Percentiles rank a stretch among this genome's conserved stretches.
Evolutionary conservation across 805 yeast species (phyloP).

Genomic region (Tanozyma kutaoensis): DNA sequence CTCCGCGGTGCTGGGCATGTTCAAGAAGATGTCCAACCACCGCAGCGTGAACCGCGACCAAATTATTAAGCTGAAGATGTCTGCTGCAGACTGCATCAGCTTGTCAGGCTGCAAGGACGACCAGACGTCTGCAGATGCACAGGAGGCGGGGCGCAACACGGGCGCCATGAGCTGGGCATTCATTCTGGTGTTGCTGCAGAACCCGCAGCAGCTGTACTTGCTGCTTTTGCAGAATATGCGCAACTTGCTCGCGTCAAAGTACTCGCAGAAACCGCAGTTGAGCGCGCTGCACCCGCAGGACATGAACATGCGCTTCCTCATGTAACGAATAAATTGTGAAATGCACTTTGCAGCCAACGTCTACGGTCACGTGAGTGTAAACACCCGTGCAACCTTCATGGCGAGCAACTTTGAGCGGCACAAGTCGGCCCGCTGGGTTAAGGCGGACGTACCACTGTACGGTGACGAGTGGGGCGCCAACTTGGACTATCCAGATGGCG

Average conservation of each 20-base stretch:
- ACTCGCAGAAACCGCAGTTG: constrained; percentile 74
- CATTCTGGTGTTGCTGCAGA: constrained; percentile 43
- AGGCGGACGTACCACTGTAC: constrained; percentile 26
- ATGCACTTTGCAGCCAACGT: too few species aligned
- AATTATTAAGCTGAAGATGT: constrained; percentile 39
- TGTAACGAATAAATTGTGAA: constrained; percentile 7
- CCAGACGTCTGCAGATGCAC: constrained; percentile 72
- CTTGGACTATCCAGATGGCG: constrained; percentile 11
- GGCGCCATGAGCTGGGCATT: constrained; percentile 86
- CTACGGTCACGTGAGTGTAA: too few species aligned
- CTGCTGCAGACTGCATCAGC: constrained; percentile 67
- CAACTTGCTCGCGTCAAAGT: constrained; percentile 43
- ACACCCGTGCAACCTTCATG: too few species aligned
- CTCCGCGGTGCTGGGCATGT: neutral
- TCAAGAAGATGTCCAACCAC: neutral
- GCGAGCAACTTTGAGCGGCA: constrained; percentile 27
- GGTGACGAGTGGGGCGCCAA: constrained; percentile 30
- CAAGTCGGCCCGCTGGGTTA: constrained; percentile 29
- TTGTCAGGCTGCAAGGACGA: constrained; percentile 75
- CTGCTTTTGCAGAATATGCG: constrained; percentile 63
- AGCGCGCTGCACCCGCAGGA: constrained; percentile 77
- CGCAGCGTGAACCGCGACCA: constrained; percentile 9
- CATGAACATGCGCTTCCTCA: constrained; percentile 25
- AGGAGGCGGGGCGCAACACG: constrained; percentile 54
- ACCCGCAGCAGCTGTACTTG: constrained; percentile 56